phyloP scores from a whole-genome alignment of 352 stramenopile species.

The Globisporangium echinulatum region DNA sequence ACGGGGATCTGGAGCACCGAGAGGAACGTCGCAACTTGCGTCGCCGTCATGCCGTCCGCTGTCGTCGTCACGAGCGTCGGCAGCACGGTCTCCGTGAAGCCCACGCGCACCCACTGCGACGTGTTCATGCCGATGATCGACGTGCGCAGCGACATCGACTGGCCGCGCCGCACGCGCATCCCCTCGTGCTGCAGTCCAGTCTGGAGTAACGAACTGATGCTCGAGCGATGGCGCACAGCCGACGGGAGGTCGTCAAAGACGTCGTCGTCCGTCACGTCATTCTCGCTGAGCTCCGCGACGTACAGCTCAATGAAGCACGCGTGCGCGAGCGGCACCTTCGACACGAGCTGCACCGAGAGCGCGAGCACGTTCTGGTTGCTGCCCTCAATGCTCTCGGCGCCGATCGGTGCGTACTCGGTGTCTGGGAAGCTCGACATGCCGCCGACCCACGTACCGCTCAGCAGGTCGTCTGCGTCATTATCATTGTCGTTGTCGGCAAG shows the following conservation, averaged over 20 bases:
- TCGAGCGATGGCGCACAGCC: conserved; percentile 42
- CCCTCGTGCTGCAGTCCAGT: conserved; percentile 61
- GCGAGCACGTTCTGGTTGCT: conserved; percentile 71
- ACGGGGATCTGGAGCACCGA: conserved; percentile 74
- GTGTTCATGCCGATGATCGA: conserved; percentile 22
- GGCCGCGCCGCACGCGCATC: conserved; percentile 42
- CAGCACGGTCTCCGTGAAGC: conserved; percentile 73
- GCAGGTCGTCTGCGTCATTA: conserved; percentile 20
- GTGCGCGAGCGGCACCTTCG: conserved; percentile 48
- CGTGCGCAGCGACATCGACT: conserved; percentile 38
- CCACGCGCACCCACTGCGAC: conserved; percentile 58
- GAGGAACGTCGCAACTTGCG: conserved; percentile 66
- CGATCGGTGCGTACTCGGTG: conserved; percentile 64
- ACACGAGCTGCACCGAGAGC: conserved; percentile 62
- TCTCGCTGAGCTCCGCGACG: conserved; percentile 48
- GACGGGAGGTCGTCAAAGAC: conserved; percentile 44
- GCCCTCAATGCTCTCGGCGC: conserved; percentile 44
- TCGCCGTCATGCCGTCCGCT: conserved; percentile 1
- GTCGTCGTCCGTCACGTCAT: conserved; percentile 47
- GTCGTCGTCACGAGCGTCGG: conserved; percentile 33
- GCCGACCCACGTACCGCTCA: conserved; percentile 54
- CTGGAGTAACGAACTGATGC: conserved; percentile 71
- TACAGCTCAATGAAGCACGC: conserved; percentile 78
- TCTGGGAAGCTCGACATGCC: conserved; percentile 61
- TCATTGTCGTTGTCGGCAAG: conserved; percentile 10